Evolutionary conservation across 2,329 filamentous ascomycete genomes (phyloP).

Genomic region (Lasiodiplodia theobromae): DNA sequence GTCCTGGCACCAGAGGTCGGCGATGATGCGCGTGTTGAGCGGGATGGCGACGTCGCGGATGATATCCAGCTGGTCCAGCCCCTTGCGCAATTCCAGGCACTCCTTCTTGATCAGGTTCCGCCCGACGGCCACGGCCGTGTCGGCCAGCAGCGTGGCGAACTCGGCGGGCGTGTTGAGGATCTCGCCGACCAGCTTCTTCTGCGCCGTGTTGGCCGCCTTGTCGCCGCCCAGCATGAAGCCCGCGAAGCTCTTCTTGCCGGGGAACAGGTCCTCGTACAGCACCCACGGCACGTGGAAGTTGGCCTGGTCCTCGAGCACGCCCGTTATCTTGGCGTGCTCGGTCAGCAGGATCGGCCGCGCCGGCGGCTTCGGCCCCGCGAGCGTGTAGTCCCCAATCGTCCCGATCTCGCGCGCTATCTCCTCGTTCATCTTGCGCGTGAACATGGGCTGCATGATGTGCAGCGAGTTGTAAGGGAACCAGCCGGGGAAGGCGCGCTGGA

Average conservation of each 20-base stretch:
- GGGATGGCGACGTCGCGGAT: slow-evolving; percentile 34
- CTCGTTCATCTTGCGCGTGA: slow-evolving; percentile 30
- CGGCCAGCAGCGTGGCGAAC: slow-evolving; percentile 25
- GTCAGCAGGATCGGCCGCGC: slow-evolving; percentile 2
- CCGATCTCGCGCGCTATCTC: slow-evolving; percentile 29
- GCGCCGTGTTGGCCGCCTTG: slow-evolving; percentile 24
- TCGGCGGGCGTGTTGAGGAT: slow-evolving; percentile 27
- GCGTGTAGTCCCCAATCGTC: slow-evolving; percentile 26
- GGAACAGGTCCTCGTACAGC: slow-evolving; percentile 30
- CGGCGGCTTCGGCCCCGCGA: slow-evolving; percentile 8
- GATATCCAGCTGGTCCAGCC: slow-evolving; percentile 28
- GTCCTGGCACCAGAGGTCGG: slow-evolving; percentile 36
- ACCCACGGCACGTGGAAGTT: slow-evolving; percentile 31
- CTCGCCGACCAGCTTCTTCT: slow-evolving; percentile 27
- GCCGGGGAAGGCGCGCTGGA: slow-evolving; percentile 56
- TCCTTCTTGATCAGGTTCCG: slow-evolving; percentile 12
- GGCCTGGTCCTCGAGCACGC: slow-evolving; percentile 28
- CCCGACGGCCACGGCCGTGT: slow-evolving; percentile 1
- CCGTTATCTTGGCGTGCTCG: slow-evolving; percentile 19
- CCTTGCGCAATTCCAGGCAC: slow-evolving; percentile 1
- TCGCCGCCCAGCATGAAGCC: slow-evolving; percentile 32
- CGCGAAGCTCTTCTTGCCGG: slow-evolving; percentile 30
- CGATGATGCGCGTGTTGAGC: slow-evolving; percentile 37
- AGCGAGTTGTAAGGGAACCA: slow-evolving; percentile 48
- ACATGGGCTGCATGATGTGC: slow-evolving; percentile 33